phyloP scores from a whole-genome alignment of 495 filamentous ascomycete genomes.

The Letharia lupina region DNA sequence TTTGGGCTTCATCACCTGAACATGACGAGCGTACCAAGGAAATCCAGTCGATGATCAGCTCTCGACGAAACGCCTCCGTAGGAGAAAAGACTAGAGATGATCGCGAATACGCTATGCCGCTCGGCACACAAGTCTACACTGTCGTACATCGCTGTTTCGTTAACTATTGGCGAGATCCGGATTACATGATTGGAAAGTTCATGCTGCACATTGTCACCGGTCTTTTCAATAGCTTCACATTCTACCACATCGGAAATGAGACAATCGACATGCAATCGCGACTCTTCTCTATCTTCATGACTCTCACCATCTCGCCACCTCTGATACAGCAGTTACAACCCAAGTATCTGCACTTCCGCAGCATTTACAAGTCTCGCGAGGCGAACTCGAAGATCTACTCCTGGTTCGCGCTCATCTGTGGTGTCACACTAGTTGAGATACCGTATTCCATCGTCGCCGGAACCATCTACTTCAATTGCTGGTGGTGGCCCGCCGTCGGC shows the following conservation, averaged over 20 bases:
- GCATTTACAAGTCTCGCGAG: constrained; percentile 40
- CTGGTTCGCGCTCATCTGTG: constrained; percentile 43
- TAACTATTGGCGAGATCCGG: constrained; percentile 52
- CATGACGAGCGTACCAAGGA: constrained; percentile 37
- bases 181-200: constrained; percentile 55
- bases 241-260: constrained; percentile 50
- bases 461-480: constrained; percentile 35
- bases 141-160: constrained; percentile 47
- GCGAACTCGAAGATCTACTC: constrained; percentile 46
- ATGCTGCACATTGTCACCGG: constrained; percentile 53
- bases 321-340: constrained; percentile 55
- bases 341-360: constrained; percentile 39
- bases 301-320: constrained; percentile 53
- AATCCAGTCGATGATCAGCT: constrained; percentile 38
- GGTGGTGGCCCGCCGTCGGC: constrained; percentile 50
- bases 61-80: constrained; percentile 29
- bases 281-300: constrained; percentile 67
- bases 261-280: constrained; percentile 55
- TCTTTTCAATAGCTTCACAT: constrained; percentile 53
- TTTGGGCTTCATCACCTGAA: constrained; percentile 47
- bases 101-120: constrained; percentile 52
- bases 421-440: constrained; percentile 42
- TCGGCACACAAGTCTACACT: constrained; percentile 41
- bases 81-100: constrained; percentile 35
- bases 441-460: constrained; percentile 46